Percentiles rank a stretch among this genome's conserved stretches.
Evolutionary conservation across 495 filamentous ascomycete species (phyloP).

Genomic region (Chaetomium tenue): DNA sequence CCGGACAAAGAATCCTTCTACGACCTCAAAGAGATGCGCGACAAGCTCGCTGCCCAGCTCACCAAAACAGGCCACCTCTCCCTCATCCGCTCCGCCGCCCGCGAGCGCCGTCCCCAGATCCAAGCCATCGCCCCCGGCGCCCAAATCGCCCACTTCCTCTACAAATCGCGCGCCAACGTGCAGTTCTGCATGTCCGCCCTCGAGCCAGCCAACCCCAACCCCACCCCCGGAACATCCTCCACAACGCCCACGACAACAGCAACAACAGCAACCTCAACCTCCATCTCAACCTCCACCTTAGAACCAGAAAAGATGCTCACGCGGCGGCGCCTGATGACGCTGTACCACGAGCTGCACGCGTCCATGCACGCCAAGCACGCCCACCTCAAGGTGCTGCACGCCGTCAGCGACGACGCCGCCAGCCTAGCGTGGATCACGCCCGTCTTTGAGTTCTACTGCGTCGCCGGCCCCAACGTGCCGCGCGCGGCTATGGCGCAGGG

Average conservation of each 20-base stretch:
- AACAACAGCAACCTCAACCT: background rate
- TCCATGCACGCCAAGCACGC: conserved; percentile 77
- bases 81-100: conserved; percentile 69
- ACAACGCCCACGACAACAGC: background rate
- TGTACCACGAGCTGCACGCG: conserved; percentile 82
- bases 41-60: conserved; percentile 72
- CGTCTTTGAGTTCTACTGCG: conserved; percentile 88
- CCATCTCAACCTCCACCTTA: conserved; percentile 32
- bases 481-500: conserved; percentile 78
- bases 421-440: conserved; percentile 89
- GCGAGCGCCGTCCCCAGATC: conserved; percentile 62
- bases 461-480: conserved; percentile 75
- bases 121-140: conserved; percentile 77
- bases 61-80: conserved; percentile 72
- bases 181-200: conserved; percentile 91
- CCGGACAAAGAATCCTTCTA: conserved; percentile 91
- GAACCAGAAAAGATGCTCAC: conserved; percentile 47
- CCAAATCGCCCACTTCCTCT: conserved; percentile 84
- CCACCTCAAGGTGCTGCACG: conserved; percentile 82
- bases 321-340: conserved; percentile 71
- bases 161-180: conserved; percentile 89
- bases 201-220: conserved; percentile 44
- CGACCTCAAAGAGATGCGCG: conserved; percentile 79
- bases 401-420: conserved; percentile 66
- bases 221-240: background rate